These are phyloP conservation scores for Stemphylium vesicarium DNA, from an alignment of 2,329 filamentous ascomycete genomes.

Conservation along the genomic window DNA sequence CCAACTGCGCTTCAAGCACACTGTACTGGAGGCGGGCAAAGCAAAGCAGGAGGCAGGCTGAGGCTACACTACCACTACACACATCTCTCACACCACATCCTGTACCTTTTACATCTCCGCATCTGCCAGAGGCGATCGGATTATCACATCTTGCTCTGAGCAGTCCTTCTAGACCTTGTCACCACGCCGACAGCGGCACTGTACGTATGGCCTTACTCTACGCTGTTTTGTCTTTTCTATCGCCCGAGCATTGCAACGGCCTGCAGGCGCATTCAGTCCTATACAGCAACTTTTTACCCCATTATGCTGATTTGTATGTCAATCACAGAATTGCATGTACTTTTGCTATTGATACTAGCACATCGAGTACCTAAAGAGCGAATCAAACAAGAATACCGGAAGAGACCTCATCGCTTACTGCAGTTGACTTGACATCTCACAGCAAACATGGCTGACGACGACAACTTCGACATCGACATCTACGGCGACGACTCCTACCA, in stretches of 20 bases:
- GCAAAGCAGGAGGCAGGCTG: constrained; percentile 35
- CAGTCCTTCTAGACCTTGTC: constrained; percentile 43
- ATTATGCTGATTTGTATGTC: constrained; percentile 46
- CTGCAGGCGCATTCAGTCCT: constrained; percentile 20
- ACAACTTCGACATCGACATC: constrained; percentile 75
- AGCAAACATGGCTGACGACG: constrained; percentile 62
- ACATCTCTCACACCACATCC: constrained; percentile 37
- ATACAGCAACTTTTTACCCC: constrained; percentile 23
- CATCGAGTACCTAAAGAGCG: constrained; percentile 50
- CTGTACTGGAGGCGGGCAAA: constrained; percentile 36
- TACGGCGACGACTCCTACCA: constrained; percentile 64
- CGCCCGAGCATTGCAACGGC: constrained; percentile 16
- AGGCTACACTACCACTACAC: constrained; percentile 32
- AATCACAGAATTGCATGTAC: constrained; percentile 48
- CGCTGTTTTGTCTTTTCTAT: constrained; percentile 28
- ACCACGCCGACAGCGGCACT: constrained; percentile 43
- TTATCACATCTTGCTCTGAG: constrained; percentile 39
- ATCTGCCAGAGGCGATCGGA: constrained; percentile 52
- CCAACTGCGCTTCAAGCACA: constrained; percentile 27
- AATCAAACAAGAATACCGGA: constrained; percentile 44
- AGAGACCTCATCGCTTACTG: constrained; percentile 29
- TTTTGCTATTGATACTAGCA: constrained; percentile 43
- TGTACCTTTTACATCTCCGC: constrained; percentile 47
- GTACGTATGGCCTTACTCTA: constrained; percentile 50
- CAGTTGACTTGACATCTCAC: constrained; percentile 32